These are phyloP conservation scores for Ampelomyces quisqualis DNA, from an alignment of 2,329 filamentous ascomycete species.

Conservation along the genomic window DNA sequence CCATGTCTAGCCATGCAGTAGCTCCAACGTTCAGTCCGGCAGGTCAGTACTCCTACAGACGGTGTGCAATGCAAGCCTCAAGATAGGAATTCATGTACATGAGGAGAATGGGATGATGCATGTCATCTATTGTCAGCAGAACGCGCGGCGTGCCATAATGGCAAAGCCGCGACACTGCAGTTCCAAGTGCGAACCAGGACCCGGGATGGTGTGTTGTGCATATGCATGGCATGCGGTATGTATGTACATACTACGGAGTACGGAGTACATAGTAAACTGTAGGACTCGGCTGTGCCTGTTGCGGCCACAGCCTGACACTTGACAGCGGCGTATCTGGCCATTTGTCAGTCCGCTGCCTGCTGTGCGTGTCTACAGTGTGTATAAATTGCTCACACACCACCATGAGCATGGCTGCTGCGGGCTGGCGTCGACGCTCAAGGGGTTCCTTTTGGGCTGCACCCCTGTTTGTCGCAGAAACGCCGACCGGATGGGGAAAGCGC, in stretches of 20 bases:
- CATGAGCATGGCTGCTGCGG: too few species aligned
- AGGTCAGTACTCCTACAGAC: constrained; percentile 4
- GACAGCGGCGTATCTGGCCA: constrained; percentile 5
- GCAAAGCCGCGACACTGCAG: background rate
- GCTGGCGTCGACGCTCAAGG: constrained; percentile 1
- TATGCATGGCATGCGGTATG: constrained; percentile 5
- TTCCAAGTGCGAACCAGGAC: background rate
- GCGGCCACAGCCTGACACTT: constrained; percentile 8
- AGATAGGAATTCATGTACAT: background rate
- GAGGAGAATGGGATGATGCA: background rate
- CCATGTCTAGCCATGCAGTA: constrained; percentile 12
- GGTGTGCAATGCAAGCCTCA: background rate
- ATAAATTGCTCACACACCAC: constrained; percentile 21
- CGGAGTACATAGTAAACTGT: too few species aligned
- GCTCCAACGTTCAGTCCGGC: constrained; percentile 6
- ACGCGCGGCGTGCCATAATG: background rate
- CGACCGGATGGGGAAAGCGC: constrained; percentile 2
- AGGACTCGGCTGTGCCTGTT: constrained; percentile 5
- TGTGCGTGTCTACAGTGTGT: background rate
- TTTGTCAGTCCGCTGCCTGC: too few species aligned
- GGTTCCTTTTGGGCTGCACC: constrained; percentile 7
- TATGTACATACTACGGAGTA: too few species aligned
- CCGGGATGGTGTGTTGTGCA: constrained; percentile 1
- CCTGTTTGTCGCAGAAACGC: constrained; percentile 17
- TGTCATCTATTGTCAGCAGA: too few species aligned